Evolutionary conservation across 257 asterid species (phyloP).

Genomic region (Scutellaria galericulata): DNA sequence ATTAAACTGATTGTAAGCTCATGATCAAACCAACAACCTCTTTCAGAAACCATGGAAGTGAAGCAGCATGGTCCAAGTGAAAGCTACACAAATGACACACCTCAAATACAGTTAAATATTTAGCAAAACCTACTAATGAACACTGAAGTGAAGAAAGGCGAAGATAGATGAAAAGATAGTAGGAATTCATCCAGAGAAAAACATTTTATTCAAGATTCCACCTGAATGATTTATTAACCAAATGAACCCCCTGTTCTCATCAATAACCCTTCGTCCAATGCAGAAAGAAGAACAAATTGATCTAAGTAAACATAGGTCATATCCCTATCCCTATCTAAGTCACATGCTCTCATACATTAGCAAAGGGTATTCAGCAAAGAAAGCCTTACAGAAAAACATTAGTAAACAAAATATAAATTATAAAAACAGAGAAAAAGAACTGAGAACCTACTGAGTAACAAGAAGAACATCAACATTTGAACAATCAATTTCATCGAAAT

Average conservation of each 20-base stretch:
- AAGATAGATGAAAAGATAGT: neutral
- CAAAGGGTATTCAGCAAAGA: neutral
- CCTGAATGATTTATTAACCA: conserved; percentile 11
- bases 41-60: conserved; percentile 95
- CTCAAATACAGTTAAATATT: conserved; percentile 25
- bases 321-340: no score
- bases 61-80: conserved; percentile 99
- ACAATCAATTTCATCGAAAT: conserved; percentile 94
- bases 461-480: conserved; percentile 87
- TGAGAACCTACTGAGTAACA: conserved; percentile 72
- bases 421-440: neutral
- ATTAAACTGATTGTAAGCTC: conserved; percentile 27
- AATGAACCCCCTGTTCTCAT: neutral
- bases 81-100: conserved; percentile 60
- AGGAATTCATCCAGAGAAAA: neutral
- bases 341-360: no score
- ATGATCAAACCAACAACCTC: conserved; percentile 67
- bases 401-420: neutral
- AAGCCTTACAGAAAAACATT: no score
- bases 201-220: neutral
- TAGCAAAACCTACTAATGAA: conserved; percentile 15
- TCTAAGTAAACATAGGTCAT: no score
- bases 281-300: neutral
- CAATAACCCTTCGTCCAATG: no score
- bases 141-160: neutral